Evolutionary conservation across 345 rosid species (phyloP).

Genomic region (Eucalyptus cloeziana): DNA sequence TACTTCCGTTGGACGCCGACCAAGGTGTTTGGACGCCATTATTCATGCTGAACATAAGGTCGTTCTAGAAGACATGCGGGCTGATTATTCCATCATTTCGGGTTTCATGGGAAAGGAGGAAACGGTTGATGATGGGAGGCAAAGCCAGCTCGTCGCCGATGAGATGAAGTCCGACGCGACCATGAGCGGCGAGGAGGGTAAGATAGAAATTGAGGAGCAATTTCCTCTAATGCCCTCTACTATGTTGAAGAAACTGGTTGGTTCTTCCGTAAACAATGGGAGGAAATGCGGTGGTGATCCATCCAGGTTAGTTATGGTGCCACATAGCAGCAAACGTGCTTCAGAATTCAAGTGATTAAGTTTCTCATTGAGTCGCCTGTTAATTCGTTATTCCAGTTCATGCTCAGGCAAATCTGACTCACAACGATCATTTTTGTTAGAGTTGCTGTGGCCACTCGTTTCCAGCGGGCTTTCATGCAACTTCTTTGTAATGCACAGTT

Average conservation of each 20-base stretch:
- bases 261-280: not conserved
- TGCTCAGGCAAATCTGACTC: not conserved
- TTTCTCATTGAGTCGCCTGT: not conserved
- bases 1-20: not conserved
- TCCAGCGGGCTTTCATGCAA: conserved; percentile 89
- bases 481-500: conserved; percentile 79
- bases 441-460: conserved; percentile 64
- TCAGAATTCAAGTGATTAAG: not conserved
- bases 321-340: not conserved
- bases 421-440: conserved; percentile 13
- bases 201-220: not conserved
- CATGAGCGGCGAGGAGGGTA: not conserved
- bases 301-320: not conserved
- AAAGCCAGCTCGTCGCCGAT: not conserved
- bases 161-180: not conserved
- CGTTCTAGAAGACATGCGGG: conserved; percentile 71
- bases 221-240: not conserved
- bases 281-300: not conserved
- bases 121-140: not conserved
- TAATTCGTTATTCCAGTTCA: not conserved
- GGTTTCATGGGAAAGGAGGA: not conserved
- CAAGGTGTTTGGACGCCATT: conserved; percentile 70
- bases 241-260: not conserved
- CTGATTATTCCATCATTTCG: conserved; percentile 32
- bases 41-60: conserved; percentile 82